Conservation (phyloP, 805 yeast species). For the Hanseniaspora thailandica region DNA sequence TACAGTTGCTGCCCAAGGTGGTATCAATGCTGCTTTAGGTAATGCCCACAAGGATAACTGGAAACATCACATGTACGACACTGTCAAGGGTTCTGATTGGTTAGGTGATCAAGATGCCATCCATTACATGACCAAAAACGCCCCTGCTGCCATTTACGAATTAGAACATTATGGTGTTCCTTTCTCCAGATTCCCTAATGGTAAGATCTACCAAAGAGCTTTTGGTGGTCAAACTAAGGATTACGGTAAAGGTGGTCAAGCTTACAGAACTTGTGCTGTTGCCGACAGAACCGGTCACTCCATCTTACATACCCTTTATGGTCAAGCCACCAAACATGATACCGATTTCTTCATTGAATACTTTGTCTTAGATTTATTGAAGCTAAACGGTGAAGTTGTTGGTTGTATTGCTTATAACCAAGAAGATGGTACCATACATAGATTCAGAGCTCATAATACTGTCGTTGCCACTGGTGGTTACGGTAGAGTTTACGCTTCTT, state of each 20-base stretch:
- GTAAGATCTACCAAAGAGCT: constrained; percentile 96
- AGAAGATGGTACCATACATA: constrained; percentile 96
- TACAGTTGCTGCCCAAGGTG: constrained; percentile 99
- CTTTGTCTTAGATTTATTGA: constrained; percentile 86
- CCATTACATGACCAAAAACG: constrained; percentile 98
- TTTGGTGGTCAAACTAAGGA: constrained; percentile 96
- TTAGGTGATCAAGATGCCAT: constrained; percentile 98
- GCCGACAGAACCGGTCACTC: constrained; percentile 99
- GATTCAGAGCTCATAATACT: constrained; percentile 94
- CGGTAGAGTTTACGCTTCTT: constrained; percentile 96
- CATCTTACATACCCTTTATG: constrained; percentile 84
- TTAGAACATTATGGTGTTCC: constrained; percentile 98
- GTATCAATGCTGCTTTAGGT: constrained; percentile 97
- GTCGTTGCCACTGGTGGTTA: constrained; percentile 97
- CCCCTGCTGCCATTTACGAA: constrained; percentile 90
- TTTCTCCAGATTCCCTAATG: constrained; percentile 91
- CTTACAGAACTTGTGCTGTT: constrained; percentile 98
- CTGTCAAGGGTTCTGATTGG: constrained; percentile 99
- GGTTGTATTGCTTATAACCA: constrained; percentile 97
- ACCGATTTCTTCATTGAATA: constrained; percentile 96
- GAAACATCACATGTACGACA: constrained; percentile 99
- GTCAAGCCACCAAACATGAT: constrained; percentile 92
- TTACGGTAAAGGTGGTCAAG: constrained; percentile 97
- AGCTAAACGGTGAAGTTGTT: constrained; percentile 90
- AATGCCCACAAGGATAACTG: constrained; percentile 97